Percentiles rank a stretch among this genome's conserved stretches.
Evolutionary conservation across 2,329 filamentous ascomycete species (phyloP).

Genomic region (Emergomyces pasteurianus): DNA sequence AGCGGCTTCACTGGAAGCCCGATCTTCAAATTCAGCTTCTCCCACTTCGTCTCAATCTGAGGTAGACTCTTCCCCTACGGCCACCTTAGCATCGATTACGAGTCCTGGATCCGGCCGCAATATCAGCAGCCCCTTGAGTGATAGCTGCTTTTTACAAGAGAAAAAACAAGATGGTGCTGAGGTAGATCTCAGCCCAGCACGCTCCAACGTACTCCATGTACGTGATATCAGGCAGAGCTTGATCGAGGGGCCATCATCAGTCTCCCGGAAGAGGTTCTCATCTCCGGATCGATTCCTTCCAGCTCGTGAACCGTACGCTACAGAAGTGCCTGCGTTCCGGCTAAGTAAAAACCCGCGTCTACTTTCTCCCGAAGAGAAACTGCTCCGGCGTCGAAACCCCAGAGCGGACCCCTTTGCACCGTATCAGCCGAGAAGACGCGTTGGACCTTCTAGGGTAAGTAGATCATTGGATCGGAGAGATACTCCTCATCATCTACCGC

Average conservation of each 20-base stretch:
- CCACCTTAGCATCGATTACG: background rate
- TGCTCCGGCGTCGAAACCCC: constrained; percentile 32
- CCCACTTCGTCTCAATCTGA: background rate
- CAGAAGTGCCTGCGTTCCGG: constrained; percentile 39
- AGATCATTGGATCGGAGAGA: constrained; percentile 9
- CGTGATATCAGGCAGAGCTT: constrained; percentile 3
- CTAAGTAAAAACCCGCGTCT: constrained; percentile 38
- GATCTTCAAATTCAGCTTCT: background rate
- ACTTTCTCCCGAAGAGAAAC: constrained; percentile 36
- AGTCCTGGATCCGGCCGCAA: background rate
- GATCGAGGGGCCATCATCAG: constrained; percentile 6
- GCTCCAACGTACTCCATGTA: background rate
- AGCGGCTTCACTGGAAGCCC: background rate
- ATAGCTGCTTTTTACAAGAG: background rate
- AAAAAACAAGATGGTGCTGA: background rate
- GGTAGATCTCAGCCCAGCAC: background rate
- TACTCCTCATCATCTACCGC: constrained; percentile 23
- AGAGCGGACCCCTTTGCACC: constrained; percentile 42
- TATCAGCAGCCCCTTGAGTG: background rate
- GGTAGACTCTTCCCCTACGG: background rate
- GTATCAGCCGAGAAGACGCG: constrained; percentile 21
- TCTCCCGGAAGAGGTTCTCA: constrained; percentile 12
- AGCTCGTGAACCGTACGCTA: constrained; percentile 29
- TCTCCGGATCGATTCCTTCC: constrained; percentile 50
- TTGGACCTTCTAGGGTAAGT: constrained; percentile 4